Base-by-base conservation (phyloP, 306 rosid genomes). In the Rosa lucieae region DNA sequence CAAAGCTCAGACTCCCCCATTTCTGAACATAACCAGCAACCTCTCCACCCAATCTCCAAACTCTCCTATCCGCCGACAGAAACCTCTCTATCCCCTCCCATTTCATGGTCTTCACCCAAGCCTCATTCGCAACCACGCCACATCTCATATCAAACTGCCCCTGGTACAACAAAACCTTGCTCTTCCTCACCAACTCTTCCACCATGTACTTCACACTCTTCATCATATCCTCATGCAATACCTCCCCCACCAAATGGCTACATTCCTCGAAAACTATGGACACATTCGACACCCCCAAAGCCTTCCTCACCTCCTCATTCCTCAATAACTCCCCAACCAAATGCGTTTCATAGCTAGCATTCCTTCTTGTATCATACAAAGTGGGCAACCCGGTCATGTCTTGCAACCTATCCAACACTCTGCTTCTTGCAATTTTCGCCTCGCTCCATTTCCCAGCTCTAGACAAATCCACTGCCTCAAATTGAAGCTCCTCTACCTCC, bases 361-460 rank as follows among this genome's bases (percentile, higher is more conserved):
- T 88, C 70, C 56, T 83, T 21, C 89, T 84, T 4, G 84, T 89
- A 29, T 94, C 97, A 59, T 65, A 89, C 47, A 90, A 62, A 46
- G 92, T 92, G 29, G 97, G 96, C 76, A 92, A 78, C 8, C 96
- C 98, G 0, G 96, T 85, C 91, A 94, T 87, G 43, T 73, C 40
- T 1, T 10, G n/a, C 80, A 93, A 47, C 77, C 18, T 14, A 3
- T 7, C 1, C 79, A 87, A 55, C 0, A 23, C 80, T 21, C 14
- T 14, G 21, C 0, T 71, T 70, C 94, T 88, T 1, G 90, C 92
- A n/a, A 69, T 56, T 0, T 86, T 77, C 3, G 97, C 97, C 17
- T 68, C 83, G 10, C 80, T 81, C 94, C 98, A 91, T 67, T 84
- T 88, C 72, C 77, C 81, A 11, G 6, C n/a, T 13, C 74, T 67